Evolutionary conservation across 2,329 filamentous ascomycete species (phyloP), one percentile per base, ranked within the genome.

Genomic region (Fusarium austroafricanum): DNA sequence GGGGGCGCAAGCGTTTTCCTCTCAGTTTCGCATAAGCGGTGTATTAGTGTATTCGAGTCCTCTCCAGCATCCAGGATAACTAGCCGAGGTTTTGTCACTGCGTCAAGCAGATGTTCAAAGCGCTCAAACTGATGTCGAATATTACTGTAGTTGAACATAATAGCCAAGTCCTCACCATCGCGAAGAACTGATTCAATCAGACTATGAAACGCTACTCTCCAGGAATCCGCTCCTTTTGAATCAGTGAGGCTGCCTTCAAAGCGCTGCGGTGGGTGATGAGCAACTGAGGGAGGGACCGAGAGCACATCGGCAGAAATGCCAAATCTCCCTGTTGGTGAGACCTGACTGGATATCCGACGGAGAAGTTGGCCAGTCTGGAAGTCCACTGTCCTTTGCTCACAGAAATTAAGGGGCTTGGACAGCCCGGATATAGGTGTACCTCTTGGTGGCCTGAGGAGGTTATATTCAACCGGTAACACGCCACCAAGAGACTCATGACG

Each of bases 121-220:
- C 84, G 80, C 37, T 79, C 73, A 55, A 86, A 84, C n/a, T 87
- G 84, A 14, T 76, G 75, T 47, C 88, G 80, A 5, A 90, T 83
- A 6, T 80, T 76, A 23, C 83, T 79, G 67, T 90, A 90, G 6
- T 83, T 83, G n/a, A 90, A 77, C 23, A 83, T 82, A 5, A 90
- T 81, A 2, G 83, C 81, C 78, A 86, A 82, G 65, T 89, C 87
- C 73, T 90, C 88, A 1, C 83, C 86, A 65, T 90, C 89, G 11
- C 86, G 79, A 18, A 90, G 74, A 5, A 87, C 78, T 1, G 81
- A 80, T 66, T 90, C 88, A 10, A 90, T 73, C 55, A 90, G 75
- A 5, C 80, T 78, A 38, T 86, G 82, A 55, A 90, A 90, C 1
- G 87, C 86, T 31, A 82, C 78, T 2, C 81, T 81, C 89, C 88